Conservation (phyloP, 1,139 yeast species). For the Kodamaea suecica region DNA sequence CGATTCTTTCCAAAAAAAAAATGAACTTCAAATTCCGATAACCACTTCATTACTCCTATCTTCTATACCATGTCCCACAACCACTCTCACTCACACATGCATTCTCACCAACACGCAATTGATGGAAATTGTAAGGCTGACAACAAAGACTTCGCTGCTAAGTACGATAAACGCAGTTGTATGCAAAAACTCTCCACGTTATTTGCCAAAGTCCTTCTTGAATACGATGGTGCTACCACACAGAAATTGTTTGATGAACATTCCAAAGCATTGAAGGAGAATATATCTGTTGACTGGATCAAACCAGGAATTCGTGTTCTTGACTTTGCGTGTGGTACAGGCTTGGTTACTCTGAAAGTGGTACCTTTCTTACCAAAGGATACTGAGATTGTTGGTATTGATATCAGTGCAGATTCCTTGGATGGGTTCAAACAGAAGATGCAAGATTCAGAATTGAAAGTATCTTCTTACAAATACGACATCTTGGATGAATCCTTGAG, state of each 20-base stretch:
- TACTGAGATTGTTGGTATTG: constrained; percentile 33
- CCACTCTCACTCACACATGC: too few relatives aligned
- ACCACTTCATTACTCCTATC: too few relatives aligned
- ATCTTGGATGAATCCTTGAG: constrained; percentile 23
- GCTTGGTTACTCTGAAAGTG: constrained; percentile 30
- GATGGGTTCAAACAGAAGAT: constrained; percentile 21
- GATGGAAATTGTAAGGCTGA: too few relatives aligned
- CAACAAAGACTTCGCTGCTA: neutral
- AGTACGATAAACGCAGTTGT: constrained; percentile 24
- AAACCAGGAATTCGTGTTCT: constrained; percentile 28
- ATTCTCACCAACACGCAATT: neutral
- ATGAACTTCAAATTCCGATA: too few relatives aligned
- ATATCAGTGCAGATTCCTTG: constrained; percentile 32
- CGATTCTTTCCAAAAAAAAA: too few relatives aligned
- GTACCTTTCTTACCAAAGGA: constrained; percentile 24
- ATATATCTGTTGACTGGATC: constrained; percentile 12
- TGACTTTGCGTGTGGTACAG: constrained; percentile 50
- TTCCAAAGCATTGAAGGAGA: neutral
- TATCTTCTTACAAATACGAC: constrained; percentile 24
- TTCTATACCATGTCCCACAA: too few relatives aligned
- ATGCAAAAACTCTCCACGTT: constrained; percentile 18
- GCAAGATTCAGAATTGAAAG: constrained; percentile 10
- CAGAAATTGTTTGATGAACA: neutral
- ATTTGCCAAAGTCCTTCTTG: constrained; percentile 22
- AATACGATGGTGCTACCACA: constrained; percentile 16